Conservation (phyloP, 2,329 filamentous ascomycete species). For the Orbilia quercus region DNA sequence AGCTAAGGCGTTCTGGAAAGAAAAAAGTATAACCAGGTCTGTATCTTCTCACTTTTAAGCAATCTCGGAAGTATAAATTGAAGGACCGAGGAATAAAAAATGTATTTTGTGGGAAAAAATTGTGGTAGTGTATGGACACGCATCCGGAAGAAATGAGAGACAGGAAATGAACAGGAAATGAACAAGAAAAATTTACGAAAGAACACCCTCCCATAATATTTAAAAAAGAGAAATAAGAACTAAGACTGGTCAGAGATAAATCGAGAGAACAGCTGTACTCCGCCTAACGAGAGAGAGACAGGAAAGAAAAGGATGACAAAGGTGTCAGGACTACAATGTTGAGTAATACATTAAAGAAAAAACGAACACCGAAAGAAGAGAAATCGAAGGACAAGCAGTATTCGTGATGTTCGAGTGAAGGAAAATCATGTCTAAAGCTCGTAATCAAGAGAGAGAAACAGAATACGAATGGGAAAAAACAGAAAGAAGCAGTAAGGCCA, state of each 20-base stretch:
- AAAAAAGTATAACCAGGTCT: neutral
- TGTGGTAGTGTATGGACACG: slow-evolving; percentile 40
- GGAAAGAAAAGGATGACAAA: neutral
- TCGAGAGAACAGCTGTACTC: slow-evolving; percentile 44
- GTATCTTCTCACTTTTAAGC: neutral
- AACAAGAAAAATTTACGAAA: slow-evolving; percentile 28
- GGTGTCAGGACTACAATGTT: slow-evolving; percentile 48
- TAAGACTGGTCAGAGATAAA: slow-evolving; percentile 22
- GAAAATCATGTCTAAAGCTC: slow-evolving; percentile 57
- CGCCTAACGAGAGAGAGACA: slow-evolving; percentile 29
- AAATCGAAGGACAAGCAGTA: slow-evolving; percentile 57
- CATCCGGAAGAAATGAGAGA: slow-evolving; percentile 37
- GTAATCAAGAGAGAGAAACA: slow-evolving; percentile 36
- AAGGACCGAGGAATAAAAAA: slow-evolving; percentile 13
- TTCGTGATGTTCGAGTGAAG: slow-evolving; percentile 54
- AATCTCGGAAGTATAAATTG: neutral
- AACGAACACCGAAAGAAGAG: slow-evolving; percentile 52
- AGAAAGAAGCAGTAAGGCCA: slow-evolving; percentile 4
- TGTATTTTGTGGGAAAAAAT: slow-evolving; percentile 19
- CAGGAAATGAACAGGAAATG: slow-evolving; percentile 28
- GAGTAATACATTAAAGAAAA: slow-evolving; percentile 33
- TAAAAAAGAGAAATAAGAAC: slow-evolving; percentile 16
- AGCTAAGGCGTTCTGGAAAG: neutral
- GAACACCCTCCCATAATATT: slow-evolving; percentile 53
- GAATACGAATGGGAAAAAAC: neutral